Percentiles rank a stretch among this genome's conserved stretches.
Evolutionary conservation across 345 rosid genomes (phyloP).

Genomic region (Rhodomyrtus tomentosa): DNA sequence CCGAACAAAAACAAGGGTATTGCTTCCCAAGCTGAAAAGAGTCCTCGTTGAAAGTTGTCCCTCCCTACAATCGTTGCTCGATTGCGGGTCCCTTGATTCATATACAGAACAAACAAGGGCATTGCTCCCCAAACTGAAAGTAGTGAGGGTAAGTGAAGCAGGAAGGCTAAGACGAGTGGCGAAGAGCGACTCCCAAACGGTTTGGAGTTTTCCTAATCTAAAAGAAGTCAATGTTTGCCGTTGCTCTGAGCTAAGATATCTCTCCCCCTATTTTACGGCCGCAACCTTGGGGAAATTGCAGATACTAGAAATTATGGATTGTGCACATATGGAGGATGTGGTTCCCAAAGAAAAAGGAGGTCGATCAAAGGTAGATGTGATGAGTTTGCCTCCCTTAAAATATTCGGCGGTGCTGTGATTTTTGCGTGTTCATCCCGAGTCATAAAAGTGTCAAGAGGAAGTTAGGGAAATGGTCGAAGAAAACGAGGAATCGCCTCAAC

Average conservation of each 20-base stretch:
- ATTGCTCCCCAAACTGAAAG: not conserved
- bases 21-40: too few species aligned
- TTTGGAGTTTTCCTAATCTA: not conserved
- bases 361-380: not conserved
- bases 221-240: rapidly evolving
- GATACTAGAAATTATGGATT: rapidly evolving
- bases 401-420: not conserved
- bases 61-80: not conserved
- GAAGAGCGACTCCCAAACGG: not conserved
- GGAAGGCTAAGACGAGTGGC: not conserved
- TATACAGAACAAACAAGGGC: not conserved
- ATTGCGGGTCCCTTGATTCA: too few species aligned
- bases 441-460: not conserved
- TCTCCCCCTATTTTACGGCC: not conserved
- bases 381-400: not conserved
- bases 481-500: not conserved
- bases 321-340: not conserved
- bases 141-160: not conserved
- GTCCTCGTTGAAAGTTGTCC: rapidly evolving
- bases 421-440: too few species aligned
- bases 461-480: rapidly evolving
- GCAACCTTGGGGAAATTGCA: not conserved
- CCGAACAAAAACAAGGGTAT: too few species aligned
- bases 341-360: not conserved
- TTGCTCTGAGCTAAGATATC: not conserved